Base-by-base conservation (phyloP, 305 asterid genomes). In the Solanum hybrid region DNA sequence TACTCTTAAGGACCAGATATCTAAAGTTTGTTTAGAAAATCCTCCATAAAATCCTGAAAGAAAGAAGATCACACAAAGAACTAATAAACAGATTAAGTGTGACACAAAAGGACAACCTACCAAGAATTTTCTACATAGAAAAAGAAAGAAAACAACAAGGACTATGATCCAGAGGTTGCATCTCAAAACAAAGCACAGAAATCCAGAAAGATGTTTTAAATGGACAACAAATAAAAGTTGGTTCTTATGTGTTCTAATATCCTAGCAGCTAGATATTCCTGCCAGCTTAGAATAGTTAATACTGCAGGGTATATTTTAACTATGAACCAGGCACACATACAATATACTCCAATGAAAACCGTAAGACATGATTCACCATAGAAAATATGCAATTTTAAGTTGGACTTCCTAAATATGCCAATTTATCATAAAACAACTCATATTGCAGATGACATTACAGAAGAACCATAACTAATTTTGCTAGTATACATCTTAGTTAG, bases 401-500 rank as follows among this genome's bases (percentile, higher is more conserved):
- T 57, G 45, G 27, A 85, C 29, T 17, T 57, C 15, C 45, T 83
- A 31, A 32, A 57, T 7, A 57, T 85, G 88, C 41, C 77, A 84
- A 84, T 51, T 84, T 2, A 85, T 85, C 77, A 51, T 31, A 85
- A 51, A 36, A 22, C 76, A 84, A 31, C 41, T 84, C 88, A 85
- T 31, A 85, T 85, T 73, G 8, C 29, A 73, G 83, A 38, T 36
- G 10, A 61, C 9, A 83, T 65, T 77, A 33, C 77, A 80, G 51
- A 68, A 37, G 51, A 87, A 73, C 34, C 38, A 32, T 22, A 11
- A 85, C 85, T 12, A 17, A 57, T n/a, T 31, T 14, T 89, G 14
- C 12, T 89, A 85, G 86, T 15, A 34, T 32, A 89, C 13, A 86
- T 72, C 24, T 89, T 70, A 32, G 89, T 85, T 65, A 89, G 91